Base-by-base conservation (phyloP, 192 early-diverging fungal species). In the Endogone sp. region DNA sequence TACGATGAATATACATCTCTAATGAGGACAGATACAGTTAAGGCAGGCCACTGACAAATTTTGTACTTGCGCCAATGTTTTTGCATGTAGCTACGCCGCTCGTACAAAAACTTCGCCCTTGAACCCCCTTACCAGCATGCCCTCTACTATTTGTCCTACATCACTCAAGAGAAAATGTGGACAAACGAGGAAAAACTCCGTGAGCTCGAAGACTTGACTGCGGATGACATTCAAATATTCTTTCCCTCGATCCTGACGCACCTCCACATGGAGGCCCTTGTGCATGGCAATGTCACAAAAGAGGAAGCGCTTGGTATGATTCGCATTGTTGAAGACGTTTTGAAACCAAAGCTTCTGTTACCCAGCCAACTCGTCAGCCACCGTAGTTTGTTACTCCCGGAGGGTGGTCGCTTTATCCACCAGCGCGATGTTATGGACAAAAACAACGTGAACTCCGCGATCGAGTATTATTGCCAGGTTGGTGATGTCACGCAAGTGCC, bases 381-480 rank as follows among this genome's bases (percentile, higher is more conserved):
- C 55, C 70, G 87, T 13, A 84, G 84, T 8, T 75, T 88, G n/a
- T 22, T 87, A 3, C 58, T 92, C 16, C 85, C 89, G 2, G 62
- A 78, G 32, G 71, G 75, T 23, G 74, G 70, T 64, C 82, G 77
- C 59, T 83, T 73, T 71, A 79, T 83, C 10, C 82, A 85, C 58
- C 71, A 81, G 56, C 82, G 76, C 22, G 65, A 81, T 24, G 89
- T 93, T 1, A 87, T 88, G 0, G 93, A 97, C 70, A 73, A 84
- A 23, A 82, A 90, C 56, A 92, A 99, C 74, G 75, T 94, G 44
- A 97, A 99, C 72, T 94, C 91, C 63, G 90, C 92, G 29, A 86
- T 97, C 31, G 94, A 95, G 60, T 86, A 93, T 77, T 92, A 90
- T 66, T 69, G 95, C 22, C 92, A 94, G 69, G 79, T 94, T 29